These are phyloP conservation scores for Apiospora hydei DNA, from an alignment of 2,329 filamentous ascomycete species.

Conservation along the genomic window DNA sequence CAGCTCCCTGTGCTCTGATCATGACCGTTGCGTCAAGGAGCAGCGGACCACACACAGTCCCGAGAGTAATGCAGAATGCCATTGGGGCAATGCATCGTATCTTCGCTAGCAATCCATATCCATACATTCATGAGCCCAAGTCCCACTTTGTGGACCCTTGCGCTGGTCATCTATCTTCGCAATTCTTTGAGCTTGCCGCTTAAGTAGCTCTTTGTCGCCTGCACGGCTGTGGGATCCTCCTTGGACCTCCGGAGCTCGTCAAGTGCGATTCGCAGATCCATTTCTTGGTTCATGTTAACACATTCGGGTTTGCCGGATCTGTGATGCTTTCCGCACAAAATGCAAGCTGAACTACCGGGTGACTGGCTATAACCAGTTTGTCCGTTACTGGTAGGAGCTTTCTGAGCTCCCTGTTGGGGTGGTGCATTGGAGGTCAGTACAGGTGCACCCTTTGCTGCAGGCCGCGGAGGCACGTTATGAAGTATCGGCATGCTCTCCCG, in stretches of 20 bases:
- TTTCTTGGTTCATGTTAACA: conserved; percentile 36
- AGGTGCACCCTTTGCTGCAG: background rate
- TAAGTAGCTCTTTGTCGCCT: background rate
- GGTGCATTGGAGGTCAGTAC: conserved; percentile 7
- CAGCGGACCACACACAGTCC: background rate
- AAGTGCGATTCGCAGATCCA: conserved; percentile 40
- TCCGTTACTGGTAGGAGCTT: background rate
- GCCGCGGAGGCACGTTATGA: background rate
- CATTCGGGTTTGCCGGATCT: conserved; percentile 27
- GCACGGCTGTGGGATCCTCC: conserved; percentile 21
- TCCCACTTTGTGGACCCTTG: background rate
- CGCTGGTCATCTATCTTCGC: background rate
- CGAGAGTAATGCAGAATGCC: background rate
- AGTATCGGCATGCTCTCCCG: background rate
- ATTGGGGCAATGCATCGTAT: background rate
- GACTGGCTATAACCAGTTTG: background rate
- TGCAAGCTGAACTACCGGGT: background rate
- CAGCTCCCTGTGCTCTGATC: background rate
- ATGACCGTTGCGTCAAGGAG: background rate
- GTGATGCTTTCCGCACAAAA: background rate
- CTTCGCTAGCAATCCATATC: background rate
- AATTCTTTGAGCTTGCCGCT: conserved; percentile 2
- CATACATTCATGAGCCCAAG: background rate
- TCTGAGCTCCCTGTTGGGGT: background rate
- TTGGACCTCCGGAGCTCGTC: conserved; percentile 35